These are phyloP conservation scores for Aureobasidium sp. DNA, from an alignment of 2,329 filamentous ascomycete genomes.

Conservation along the genomic window DNA sequence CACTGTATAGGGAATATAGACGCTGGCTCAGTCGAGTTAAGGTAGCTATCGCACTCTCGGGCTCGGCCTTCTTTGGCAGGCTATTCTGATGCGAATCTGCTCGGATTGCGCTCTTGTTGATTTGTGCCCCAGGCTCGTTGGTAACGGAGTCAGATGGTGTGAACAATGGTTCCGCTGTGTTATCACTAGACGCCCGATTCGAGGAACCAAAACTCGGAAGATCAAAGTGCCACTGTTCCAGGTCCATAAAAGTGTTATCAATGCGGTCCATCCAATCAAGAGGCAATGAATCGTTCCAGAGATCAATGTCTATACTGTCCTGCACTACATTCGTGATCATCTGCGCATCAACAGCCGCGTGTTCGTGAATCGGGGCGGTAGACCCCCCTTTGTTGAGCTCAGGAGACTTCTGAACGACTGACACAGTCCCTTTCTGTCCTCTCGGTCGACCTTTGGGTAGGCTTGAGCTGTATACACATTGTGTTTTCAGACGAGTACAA, in stretches of 20 bases:
- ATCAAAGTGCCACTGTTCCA: neutral
- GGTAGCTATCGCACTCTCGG: neutral
- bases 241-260: neutral
- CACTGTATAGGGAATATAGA: neutral
- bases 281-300: neutral
- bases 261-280: neutral
- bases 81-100: neutral
- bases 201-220: neutral
- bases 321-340: neutral
- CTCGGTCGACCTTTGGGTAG: neutral
- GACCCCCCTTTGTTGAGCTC: neutral
- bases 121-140: neutral
- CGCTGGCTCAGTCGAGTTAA: neutral
- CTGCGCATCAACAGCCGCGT: neutral
- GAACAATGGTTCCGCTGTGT: neutral
- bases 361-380: neutral
- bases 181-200: neutral
- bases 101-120: neutral
- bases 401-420: too few species aligned
- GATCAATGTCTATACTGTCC: neutral
- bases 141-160: neutral
- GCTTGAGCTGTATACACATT: neutral
- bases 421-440: neutral
- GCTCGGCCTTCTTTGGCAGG: neutral
- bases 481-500: neutral